These are phyloP conservation scores for Plasmodium adleri DNA, from an alignment of 169 alveolate genomes.

Conservation along the genomic window DNA sequence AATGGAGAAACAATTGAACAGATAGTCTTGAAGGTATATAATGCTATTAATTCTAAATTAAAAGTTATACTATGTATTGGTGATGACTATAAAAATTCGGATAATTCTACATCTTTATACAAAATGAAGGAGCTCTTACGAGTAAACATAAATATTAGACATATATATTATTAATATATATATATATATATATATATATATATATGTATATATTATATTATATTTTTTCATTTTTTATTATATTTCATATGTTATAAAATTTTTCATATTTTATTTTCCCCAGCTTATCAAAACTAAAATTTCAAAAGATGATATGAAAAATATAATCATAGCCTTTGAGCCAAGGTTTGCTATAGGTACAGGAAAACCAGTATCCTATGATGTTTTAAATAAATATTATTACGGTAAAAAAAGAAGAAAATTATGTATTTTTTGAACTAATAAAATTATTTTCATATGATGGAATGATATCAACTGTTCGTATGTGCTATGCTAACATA, in stretches of 20 bases:
- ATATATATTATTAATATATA: background rate
- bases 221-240: background rate
- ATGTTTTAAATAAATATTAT: conserved; percentile 24
- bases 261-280: background rate
- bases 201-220: background rate
- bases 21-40: conserved; percentile 33
- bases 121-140: conserved; percentile 19
- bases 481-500: background rate
- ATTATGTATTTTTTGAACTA: background rate
- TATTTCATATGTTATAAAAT: background rate
- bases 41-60: conserved; percentile 43
- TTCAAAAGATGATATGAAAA: conserved; percentile 45
- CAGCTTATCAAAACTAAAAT: conserved; percentile 49
- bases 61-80: conserved; percentile 69
- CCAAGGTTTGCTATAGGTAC: conserved; percentile 69
- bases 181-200: background rate
- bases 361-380: conserved; percentile 24
- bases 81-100: conserved; percentile 23
- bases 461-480: background rate
- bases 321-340: conserved; percentile 61
- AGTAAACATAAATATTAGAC: conserved; percentile 31
- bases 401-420: conserved; percentile 26
- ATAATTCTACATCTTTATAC: background rate
- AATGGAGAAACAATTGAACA: conserved; percentile 49
- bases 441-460: background rate